These are phyloP conservation scores for Chaetomium tenue DNA, from an alignment of 495 filamentous ascomycete genomes.

Conservation along the genomic window DNA sequence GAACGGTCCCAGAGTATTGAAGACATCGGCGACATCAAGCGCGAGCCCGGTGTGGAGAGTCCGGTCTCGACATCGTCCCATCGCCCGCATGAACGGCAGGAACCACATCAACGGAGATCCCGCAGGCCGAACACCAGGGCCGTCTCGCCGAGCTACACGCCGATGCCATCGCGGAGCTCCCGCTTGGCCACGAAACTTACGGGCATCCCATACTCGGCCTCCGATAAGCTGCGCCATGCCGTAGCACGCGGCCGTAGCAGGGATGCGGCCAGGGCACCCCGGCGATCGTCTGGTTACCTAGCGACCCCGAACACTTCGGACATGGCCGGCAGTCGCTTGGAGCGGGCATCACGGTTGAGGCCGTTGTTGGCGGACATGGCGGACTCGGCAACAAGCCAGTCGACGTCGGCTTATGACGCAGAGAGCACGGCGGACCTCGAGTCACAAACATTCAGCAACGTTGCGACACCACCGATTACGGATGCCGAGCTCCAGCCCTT, in stretches of 20 bases:
- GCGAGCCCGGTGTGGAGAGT: constrained; percentile 37
- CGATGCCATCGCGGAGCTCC: constrained; percentile 30
- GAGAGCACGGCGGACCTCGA: constrained; percentile 48
- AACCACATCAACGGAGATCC: constrained; percentile 28
- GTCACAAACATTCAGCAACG: constrained; percentile 52
- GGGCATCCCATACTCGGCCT: constrained; percentile 23
- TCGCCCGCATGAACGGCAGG: constrained; percentile 26
- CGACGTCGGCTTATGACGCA: constrained; percentile 47
- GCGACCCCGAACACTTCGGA: constrained; percentile 53
- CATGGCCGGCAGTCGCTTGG: constrained; percentile 24
- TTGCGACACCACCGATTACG: constrained; percentile 57
- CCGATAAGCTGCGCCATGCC: constrained; percentile 44
- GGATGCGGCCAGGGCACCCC: constrained; percentile 29
- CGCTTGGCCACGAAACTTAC: constrained; percentile 30
- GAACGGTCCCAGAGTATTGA: constrained; percentile 39
- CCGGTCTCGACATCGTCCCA: constrained; percentile 28
- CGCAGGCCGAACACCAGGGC: constrained; percentile 31
- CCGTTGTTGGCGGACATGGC: constrained; percentile 37
- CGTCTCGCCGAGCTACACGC: constrained; percentile 39
- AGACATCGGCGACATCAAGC: constrained; percentile 35
- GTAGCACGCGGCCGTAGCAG: constrained; percentile 33
- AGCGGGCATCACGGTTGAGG: constrained; percentile 36
- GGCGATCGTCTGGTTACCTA: constrained; percentile 38
- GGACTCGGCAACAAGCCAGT: constrained; percentile 46
- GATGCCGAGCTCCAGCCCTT: constrained; percentile 53